Evolutionary conservation across 305 asterid species (phyloP).

Genomic region (Solanum aculeatissimum): DNA sequence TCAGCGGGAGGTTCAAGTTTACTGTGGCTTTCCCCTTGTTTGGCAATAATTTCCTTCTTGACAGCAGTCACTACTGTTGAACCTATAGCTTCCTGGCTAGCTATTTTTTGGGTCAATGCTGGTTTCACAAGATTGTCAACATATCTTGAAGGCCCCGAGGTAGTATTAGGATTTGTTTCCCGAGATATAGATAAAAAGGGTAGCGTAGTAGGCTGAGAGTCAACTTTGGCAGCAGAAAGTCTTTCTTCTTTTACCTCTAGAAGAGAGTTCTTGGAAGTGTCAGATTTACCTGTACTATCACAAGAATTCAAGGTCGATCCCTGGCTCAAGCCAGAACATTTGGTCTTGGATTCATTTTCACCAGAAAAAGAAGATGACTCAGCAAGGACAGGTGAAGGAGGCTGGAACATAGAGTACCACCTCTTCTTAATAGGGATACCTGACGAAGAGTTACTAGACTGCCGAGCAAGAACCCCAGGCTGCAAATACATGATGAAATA

Average conservation of each 20-base stretch:
- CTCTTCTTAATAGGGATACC: constrained; percentile 85
- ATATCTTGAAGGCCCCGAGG: constrained; percentile 15
- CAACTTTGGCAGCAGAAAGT: not conserved
- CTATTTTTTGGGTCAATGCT: constrained; percentile 15
- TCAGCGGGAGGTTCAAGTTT: constrained; percentile 20
- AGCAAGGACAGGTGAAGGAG: constrained; percentile 41
- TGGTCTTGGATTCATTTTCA: constrained; percentile 17
- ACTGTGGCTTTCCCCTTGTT: constrained; percentile 18
- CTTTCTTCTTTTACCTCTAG: constrained; percentile 23
- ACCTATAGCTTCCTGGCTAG: constrained; percentile 10
- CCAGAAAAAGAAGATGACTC: constrained; percentile 15
- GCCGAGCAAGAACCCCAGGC: constrained; percentile 37
- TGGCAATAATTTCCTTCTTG: constrained; percentile 31
- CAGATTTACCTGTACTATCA: constrained; percentile 19
- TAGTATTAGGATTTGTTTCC: constrained; percentile 14
- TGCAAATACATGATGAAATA: constrained; percentile 20
- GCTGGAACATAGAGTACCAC: constrained; percentile 41
- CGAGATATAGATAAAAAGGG: constrained; percentile 17
- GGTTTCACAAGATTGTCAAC: constrained; percentile 13
- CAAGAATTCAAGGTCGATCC: constrained; percentile 6
- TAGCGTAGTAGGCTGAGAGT: constrained; percentile 4
- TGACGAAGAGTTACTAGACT: constrained; percentile 35
- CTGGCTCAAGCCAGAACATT: constrained; percentile 18
- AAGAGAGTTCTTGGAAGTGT: constrained; percentile 17
- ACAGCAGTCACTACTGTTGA: constrained; percentile 9